phyloP scores from a whole-genome alignment of 2,329 filamentous ascomycete species.

The Aspergillus sp. region DNA sequence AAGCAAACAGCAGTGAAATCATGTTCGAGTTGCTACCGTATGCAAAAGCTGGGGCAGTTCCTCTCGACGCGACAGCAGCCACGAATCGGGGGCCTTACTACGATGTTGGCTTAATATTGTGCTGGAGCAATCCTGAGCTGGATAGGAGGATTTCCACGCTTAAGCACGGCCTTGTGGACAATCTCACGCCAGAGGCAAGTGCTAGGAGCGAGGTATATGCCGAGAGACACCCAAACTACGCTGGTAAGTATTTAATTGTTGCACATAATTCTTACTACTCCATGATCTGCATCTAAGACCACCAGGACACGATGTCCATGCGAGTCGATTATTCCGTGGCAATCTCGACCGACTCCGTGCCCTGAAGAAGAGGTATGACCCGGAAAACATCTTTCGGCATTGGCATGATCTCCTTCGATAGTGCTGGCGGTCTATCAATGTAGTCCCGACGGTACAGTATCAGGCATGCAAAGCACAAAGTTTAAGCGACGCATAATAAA shows the following conservation, averaged over 20 bases:
- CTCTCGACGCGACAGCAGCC: background rate
- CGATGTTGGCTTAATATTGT: background rate
- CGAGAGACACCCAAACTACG: too few relatives aligned
- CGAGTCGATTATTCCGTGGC: background rate
- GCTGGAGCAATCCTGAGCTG: background rate
- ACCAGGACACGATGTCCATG: background rate
- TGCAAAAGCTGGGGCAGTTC: background rate
- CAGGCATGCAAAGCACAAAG: too few relatives aligned
- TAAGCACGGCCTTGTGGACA: rapidly evolving
- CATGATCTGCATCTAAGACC: too few relatives aligned
- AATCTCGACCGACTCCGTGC: background rate
- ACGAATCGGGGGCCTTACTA: background rate
- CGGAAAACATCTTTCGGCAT: background rate
- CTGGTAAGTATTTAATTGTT: too few relatives aligned
- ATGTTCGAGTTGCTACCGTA: background rate
- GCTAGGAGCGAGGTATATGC: background rate
- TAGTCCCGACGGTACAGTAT: rapidly evolving
- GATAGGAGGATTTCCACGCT: background rate
- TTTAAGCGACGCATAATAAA: too few relatives aligned
- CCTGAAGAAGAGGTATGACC: background rate
- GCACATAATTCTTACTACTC: too few relatives aligned
- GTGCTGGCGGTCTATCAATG: too few relatives aligned
- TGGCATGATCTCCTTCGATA: background rate
- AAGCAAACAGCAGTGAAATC: background rate
- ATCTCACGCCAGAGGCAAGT: too few relatives aligned